Evolutionary conservation across 225 moss, liverwort and hornwort genomes (phyloP).

Genomic region (Antitrichia curtipendula): DNA sequence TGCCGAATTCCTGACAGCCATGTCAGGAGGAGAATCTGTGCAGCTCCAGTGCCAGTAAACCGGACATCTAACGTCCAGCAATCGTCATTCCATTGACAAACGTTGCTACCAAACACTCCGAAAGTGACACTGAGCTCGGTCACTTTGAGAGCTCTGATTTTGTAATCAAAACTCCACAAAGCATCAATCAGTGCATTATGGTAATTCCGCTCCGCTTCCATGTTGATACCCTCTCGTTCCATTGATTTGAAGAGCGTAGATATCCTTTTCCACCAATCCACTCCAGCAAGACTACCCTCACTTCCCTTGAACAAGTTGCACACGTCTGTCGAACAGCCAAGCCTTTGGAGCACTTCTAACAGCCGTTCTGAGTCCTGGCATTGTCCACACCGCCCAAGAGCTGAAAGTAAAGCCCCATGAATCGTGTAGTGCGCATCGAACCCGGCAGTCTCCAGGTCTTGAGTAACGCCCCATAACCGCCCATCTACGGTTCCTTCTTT

Average conservation of each 20-base stretch:
- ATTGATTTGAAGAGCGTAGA: slow-evolving; percentile 22
- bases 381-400: slow-evolving; percentile 63
- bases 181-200: slow-evolving; percentile 82
- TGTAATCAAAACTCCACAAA: slow-evolving; percentile 79
- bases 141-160: slow-evolving; percentile 67
- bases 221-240: slow-evolving; percentile 71
- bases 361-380: slow-evolving; percentile 33
- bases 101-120: slow-evolving; percentile 47
- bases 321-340: slow-evolving; percentile 56
- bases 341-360: slow-evolving; percentile 23
- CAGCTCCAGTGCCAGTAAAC: slow-evolving; percentile 61
- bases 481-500: slow-evolving; percentile 42
- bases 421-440: slow-evolving; percentile 48
- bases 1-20: slow-evolving; percentile 75
- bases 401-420: slow-evolving; percentile 48
- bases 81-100: slow-evolving; percentile 53
- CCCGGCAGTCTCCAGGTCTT: slow-evolving; percentile 34
- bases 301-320: slow-evolving; percentile 36
- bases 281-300: slow-evolving; percentile 7
- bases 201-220: slow-evolving; percentile 66
- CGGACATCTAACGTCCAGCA: slow-evolving; percentile 68
- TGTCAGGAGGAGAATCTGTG: slow-evolving; percentile 69
- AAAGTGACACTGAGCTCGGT: slow-evolving; percentile 58
- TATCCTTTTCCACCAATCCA: slow-evolving; percentile 28
- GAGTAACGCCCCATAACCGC: slow-evolving; percentile 37